Conservation (phyloP, 805 yeast species). For the Komagataella pseudopastoris region DNA sequence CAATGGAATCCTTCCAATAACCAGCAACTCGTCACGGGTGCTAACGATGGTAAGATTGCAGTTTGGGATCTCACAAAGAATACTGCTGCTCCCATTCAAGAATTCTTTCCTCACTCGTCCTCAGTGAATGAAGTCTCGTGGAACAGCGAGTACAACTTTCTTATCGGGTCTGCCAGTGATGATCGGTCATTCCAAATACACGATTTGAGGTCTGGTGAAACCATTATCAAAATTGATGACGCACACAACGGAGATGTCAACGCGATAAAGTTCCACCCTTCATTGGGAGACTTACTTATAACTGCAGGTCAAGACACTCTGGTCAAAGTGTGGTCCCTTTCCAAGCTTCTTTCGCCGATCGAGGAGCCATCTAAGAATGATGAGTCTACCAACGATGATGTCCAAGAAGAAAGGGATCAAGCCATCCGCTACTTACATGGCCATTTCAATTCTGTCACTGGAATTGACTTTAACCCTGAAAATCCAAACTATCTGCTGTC, state of each 20-base stretch:
- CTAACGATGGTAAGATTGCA: constrained; percentile 56
- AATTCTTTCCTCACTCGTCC: constrained; percentile 36
- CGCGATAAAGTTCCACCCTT: constrained; percentile 53
- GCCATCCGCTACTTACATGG: constrained; percentile 44
- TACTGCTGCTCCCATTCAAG: constrained; percentile 26
- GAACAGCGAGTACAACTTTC: constrained; percentile 25
- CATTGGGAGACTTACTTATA: constrained; percentile 38
- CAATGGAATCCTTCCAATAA: constrained; percentile 42
- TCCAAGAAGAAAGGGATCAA: background rate
- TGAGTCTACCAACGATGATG: background rate
- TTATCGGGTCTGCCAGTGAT: constrained; percentile 65
- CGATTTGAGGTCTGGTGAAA: constrained; percentile 32
- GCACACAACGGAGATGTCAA: constrained; percentile 54
- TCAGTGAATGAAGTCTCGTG: constrained; percentile 58
- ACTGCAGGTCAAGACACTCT: constrained; percentile 71
- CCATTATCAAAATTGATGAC: constrained; percentile 20
- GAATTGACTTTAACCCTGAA: constrained; percentile 38
- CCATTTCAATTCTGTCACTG: constrained; percentile 41
- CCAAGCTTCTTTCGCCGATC: constrained; percentile 44
- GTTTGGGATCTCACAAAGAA: constrained; percentile 42
- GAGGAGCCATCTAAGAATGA: background rate
- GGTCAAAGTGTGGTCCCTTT: constrained; percentile 63
- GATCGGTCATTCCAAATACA: constrained; percentile 48
- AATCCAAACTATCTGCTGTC: constrained; percentile 43
- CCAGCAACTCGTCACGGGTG: constrained; percentile 42